Evolutionary conservation across 2,329 filamentous ascomycete genomes (phyloP).

Genomic region (Exophiala sp.): DNA sequence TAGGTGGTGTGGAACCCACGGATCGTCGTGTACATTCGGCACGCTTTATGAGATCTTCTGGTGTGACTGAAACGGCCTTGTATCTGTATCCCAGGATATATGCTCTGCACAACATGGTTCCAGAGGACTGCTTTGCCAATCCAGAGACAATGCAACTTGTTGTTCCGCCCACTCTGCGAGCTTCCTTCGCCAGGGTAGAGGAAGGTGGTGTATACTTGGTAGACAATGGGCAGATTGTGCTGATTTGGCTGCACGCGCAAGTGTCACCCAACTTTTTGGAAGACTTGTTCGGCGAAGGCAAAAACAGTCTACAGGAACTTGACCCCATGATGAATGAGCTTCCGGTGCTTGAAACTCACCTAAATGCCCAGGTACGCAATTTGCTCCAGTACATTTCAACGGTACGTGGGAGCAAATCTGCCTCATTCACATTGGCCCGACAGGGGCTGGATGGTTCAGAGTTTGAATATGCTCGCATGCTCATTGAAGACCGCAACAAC

Average conservation of each 20-base stretch:
- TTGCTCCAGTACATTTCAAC: constrained; percentile 81
- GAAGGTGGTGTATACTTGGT: constrained; percentile 91
- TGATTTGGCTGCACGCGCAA: constrained; percentile 88
- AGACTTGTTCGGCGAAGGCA: constrained; percentile 82
- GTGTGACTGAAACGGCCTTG: constrained; percentile 76
- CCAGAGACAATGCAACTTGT: constrained; percentile 77
- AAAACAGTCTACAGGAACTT: constrained; percentile 67
- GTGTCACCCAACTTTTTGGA: constrained; percentile 87
- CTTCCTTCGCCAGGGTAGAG: constrained; percentile 83
- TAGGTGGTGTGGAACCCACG: constrained; percentile 78
- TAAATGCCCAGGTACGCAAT: constrained; percentile 93
- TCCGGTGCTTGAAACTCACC: constrained; percentile 81
- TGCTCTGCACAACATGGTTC: constrained; percentile 81
- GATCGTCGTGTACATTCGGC: constrained; percentile 90
- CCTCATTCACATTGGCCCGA: constrained; percentile 84
- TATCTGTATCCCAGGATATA: constrained; percentile 96
- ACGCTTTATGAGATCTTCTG: constrained; percentile 85
- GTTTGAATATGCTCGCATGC: constrained; percentile 87
- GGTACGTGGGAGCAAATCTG: constrained; percentile 77
- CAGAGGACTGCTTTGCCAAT: constrained; percentile 89
- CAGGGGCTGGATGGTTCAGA: constrained; percentile 93
- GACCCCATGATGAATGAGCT: constrained; percentile 78
- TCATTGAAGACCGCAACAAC: constrained; percentile 94
- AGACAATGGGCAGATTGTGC: constrained; percentile 87
- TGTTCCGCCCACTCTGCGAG: constrained; percentile 75